These are phyloP conservation scores for Lenwebbia sp. DNA, from an alignment of 345 rosid species.

Conservation along the genomic window DNA sequence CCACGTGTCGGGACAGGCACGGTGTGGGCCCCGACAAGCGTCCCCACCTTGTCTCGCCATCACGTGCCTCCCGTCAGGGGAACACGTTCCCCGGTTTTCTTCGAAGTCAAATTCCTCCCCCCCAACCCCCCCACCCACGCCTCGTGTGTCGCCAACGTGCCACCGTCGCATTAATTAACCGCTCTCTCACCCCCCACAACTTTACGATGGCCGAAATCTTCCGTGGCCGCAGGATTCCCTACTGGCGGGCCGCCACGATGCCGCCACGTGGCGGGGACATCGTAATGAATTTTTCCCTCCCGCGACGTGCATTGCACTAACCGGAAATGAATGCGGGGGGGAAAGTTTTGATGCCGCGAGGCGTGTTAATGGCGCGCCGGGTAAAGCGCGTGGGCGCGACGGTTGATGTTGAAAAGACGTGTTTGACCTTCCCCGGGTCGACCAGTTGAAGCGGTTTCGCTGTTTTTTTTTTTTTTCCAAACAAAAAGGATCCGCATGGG, in stretches of 20 bases:
- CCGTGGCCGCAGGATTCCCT: background rate
- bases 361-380: background rate
- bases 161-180: background rate
- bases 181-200: too few species aligned
- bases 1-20: background rate
- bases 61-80: conserved; percentile 14
- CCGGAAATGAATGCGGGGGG: background rate
- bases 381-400: background rate
- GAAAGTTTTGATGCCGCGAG: background rate
- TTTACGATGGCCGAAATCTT: too few species aligned
- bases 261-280: background rate
- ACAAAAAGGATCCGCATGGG: background rate
- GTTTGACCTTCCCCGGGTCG: background rate
- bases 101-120: background rate
- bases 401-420: background rate
- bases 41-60: background rate
- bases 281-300: background rate
- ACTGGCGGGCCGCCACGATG: background rate
- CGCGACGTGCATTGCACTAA: background rate
- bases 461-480: background rate
- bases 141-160: background rate
- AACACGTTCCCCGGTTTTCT: conserved; percentile 4
- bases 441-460: background rate
- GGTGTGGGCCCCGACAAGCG: background rate
- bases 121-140: too few species aligned